These are phyloP conservation scores for Pelargonium nanum DNA, from an alignment of 345 rosid genomes.

Conservation along the genomic window DNA sequence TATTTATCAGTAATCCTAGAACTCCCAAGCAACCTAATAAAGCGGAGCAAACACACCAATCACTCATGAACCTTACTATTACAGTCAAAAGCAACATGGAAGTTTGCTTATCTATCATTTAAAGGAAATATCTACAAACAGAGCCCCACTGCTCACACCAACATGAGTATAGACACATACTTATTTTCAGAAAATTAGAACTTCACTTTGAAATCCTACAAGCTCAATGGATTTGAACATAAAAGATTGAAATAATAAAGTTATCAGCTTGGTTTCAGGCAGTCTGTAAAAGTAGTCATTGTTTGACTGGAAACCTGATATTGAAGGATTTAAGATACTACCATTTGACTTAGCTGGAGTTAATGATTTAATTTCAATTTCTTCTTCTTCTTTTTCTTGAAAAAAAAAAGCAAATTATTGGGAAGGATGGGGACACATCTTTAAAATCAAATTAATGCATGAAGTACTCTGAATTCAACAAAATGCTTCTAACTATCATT, in stretches of 20 bases:
- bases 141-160: not conserved
- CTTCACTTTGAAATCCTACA: too few species aligned
- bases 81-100: not conserved
- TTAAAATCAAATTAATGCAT: not conserved
- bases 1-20: not conserved
- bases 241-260: too few species aligned
- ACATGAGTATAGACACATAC: too few species aligned
- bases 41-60: not conserved
- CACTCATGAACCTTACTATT: too few species aligned
- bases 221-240: too few species aligned
- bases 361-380: not conserved
- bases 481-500: constrained; percentile 4
- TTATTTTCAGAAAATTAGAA: too few species aligned
- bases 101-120: not conserved
- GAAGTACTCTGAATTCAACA: constrained; percentile 18
- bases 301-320: too few species aligned
- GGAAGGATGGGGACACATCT: not conserved
- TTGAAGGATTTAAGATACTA: too few species aligned
- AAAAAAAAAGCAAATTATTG: not conserved
- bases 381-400: not conserved
- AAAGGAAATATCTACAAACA: not conserved
- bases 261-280: too few species aligned
- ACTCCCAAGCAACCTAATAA: not conserved
- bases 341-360: too few species aligned
- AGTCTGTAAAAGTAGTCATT: too few species aligned